phyloP scores from a whole-genome alignment of 2,329 filamentous ascomycete species.

The Neophaeococcomyces aloes region DNA sequence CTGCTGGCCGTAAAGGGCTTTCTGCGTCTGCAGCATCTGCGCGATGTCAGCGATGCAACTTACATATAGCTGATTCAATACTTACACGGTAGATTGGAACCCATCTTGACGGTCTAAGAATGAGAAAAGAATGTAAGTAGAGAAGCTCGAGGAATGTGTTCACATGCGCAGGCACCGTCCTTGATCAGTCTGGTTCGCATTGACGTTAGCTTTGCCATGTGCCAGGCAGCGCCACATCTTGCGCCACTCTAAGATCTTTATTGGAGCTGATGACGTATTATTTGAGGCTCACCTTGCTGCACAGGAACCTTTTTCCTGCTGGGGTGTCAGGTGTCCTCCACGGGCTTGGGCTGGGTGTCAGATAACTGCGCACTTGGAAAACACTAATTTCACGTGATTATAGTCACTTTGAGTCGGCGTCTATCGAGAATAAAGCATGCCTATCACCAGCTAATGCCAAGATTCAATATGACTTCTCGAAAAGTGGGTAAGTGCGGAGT shows the following conservation, averaged over 20 bases:
- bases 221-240: conserved; percentile 3
- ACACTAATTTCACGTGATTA: no score
- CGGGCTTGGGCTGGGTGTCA: no score
- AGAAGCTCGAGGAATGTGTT: not conserved
- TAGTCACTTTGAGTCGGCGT: no score
- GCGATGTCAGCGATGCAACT: conserved; percentile 16
- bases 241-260: not conserved
- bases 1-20: conserved; percentile 81
- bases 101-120: not conserved
- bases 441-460: no score
- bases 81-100: conserved; percentile 41
- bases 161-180: not conserved
- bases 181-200: not conserved
- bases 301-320: no score
- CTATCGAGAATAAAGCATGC: no score
- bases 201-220: not conserved
- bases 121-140: not conserved
- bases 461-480: no score
- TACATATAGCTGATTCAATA: not conserved
- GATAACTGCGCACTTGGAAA: no score
- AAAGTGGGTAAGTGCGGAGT: no score
- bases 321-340: no score
- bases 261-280: no score
- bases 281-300: no score
- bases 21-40: conserved; percentile 95